Evolutionary conservation across 768 basidiomycete genomes (phyloP).

Genomic region (Phallus indusiatus): DNA sequence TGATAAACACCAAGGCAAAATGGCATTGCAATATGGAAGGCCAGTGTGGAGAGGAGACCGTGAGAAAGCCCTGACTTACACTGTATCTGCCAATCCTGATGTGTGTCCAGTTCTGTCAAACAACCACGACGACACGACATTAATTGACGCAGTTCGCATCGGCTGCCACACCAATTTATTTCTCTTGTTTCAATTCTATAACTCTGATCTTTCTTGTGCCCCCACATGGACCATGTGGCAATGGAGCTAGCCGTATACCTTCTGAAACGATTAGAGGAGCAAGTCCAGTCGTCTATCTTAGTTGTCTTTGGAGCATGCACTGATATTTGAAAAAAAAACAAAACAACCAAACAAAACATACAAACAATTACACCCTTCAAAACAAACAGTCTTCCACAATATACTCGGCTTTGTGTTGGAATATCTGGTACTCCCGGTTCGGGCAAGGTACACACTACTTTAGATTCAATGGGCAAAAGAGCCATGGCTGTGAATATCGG

Average conservation of each 20-base stretch:
- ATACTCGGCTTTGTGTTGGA: slow-evolving; percentile 53
- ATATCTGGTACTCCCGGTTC: slow-evolving; percentile 76
- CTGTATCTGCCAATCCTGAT: not conserved
- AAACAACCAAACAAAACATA: slow-evolving; percentile 11
- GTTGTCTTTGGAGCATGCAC: not conserved
- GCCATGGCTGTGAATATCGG: slow-evolving; percentile 28
- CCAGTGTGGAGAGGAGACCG: too few species aligned
- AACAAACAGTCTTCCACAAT: slow-evolving; percentile 17
- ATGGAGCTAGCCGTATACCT: slow-evolving; percentile 30
- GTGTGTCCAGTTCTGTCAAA: not conserved
- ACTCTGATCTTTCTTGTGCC: not conserved
- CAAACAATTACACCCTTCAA: not conserved
- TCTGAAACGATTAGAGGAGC: slow-evolving; percentile 20
- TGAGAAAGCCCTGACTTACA: not conserved
- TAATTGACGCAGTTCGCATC: not conserved
- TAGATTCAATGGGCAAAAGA: slow-evolving; percentile 44
- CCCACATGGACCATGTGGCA: slow-evolving; percentile 33
- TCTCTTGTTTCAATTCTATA: not conserved
- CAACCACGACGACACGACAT: not conserved
- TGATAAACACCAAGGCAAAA: not conserved
- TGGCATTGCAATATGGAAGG: not conserved
- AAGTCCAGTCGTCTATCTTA: slow-evolving; percentile 14
- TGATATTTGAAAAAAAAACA: slow-evolving; percentile 25
- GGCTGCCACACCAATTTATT: not conserved
- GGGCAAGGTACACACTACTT: slow-evolving; percentile 71